phyloP scores from a whole-genome alignment of 2,329 filamentous ascomycete genomes.

The Claviceps africana region DNA sequence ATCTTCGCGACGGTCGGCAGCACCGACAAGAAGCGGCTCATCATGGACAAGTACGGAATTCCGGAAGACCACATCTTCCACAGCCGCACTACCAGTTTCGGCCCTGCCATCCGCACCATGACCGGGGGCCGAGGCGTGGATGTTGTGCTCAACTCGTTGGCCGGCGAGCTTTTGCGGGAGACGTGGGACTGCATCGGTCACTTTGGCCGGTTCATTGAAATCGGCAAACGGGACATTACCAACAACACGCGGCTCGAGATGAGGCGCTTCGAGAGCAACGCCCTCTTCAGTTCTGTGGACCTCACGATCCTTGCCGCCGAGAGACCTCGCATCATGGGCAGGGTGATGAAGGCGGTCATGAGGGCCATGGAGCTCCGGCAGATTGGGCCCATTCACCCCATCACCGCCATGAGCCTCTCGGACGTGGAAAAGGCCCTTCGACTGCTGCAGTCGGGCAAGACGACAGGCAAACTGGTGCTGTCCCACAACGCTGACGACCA shows the following conservation, averaged over 20 bases:
- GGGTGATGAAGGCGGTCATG: slow-evolving; percentile 16
- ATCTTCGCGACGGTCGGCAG: slow-evolving; percentile 29
- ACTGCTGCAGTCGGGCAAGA: slow-evolving; percentile 19
- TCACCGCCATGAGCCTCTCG: slow-evolving; percentile 22
- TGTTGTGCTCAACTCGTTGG: slow-evolving; percentile 44
- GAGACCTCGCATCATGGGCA: slow-evolving; percentile 24
- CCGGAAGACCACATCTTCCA: slow-evolving; percentile 18
- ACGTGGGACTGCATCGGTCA: slow-evolving; percentile 30
- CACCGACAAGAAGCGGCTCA: slow-evolving; percentile 20
- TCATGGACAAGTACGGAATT: slow-evolving; percentile 24
- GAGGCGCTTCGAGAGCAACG: slow-evolving; percentile 32
- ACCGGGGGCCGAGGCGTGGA: slow-evolving; percentile 46
- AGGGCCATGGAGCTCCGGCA: slow-evolving; percentile 15
- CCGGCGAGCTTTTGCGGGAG: slow-evolving; percentile 18
- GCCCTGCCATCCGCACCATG: slow-evolving; percentile 9
- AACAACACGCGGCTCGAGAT: slow-evolving; percentile 31
- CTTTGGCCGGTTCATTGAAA: slow-evolving; percentile 8
- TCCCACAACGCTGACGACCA: slow-evolving; percentile 16
- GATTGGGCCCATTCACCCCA: slow-evolving; percentile 22
- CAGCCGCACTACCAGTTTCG: slow-evolving; percentile 13
- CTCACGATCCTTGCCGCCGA: slow-evolving; percentile 28
- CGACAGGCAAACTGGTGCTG: slow-evolving; percentile 29
- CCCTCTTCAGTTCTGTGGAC: slow-evolving; percentile 32
- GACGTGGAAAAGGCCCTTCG: slow-evolving; percentile 25
- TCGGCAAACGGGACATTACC: slow-evolving; percentile 21